Base-by-base conservation (phyloP, 768 basidiomycete species). In the Leccinum aurantiacum region DNA sequence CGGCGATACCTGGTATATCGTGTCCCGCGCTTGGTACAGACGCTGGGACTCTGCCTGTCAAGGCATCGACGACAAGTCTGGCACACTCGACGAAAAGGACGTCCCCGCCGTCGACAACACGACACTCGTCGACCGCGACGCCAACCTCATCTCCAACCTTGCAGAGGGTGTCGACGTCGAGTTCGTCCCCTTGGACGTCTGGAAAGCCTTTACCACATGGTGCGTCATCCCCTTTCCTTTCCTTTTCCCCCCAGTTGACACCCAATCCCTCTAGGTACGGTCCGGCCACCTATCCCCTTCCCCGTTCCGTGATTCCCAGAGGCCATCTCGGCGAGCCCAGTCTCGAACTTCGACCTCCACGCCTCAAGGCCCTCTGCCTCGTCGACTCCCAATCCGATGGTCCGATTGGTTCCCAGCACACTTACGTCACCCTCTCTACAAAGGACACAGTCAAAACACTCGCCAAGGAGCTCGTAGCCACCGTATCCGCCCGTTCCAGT, bases 1-100 rank as follows among this genome's bases (percentile, higher is more conserved):
- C 8, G 89, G 89, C 49, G 85, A 93, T 54, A 85, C 80, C 9
- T 95, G 93, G 93, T 93, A 84, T 75, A 75, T 95, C 53, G 79
- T 95, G 29, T 80, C 87, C 22, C 74, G 82, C 53, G 65, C 67
- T 22, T 96, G 93, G 93, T 90, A 82, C 77, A 82, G 82, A 59
- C 83, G 85, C 35, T 95, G 90, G 88, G 75, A 80, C 62, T 84
- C 83, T 66, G 91, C 90, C 11, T 88, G 88, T 68, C 80, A 83
- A 0, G 90, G 89, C 29, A 75, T 84, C 63, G 69, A 78, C 27
- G 88, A 89, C 78, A 92, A 90, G 74, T 80, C 87, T 66, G 89
- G 85, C 17, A 70, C 75, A 2, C 69, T 90, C 33, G 76, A 79
- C 33, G 88, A 90, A 71, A 73, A 81, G 24, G 81, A 88, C 60